Evolutionary conservation across 352 stramenopile genomes (phyloP), one percentile per base, ranked within the genome.

Genomic region (Globisporangium rhizosaccharum): DNA sequence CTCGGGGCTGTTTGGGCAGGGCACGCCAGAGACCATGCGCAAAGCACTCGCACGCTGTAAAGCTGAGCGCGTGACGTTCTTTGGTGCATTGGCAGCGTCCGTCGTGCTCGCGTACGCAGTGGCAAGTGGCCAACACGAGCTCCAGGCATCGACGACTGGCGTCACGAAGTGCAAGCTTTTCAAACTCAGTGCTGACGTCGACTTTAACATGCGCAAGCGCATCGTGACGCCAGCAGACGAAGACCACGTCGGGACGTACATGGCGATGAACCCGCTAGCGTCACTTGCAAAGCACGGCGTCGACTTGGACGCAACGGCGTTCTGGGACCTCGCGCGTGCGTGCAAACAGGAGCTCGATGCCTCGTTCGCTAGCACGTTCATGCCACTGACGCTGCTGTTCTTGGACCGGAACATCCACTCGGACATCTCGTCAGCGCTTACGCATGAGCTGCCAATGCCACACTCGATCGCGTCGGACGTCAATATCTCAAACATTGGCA

Each of bases 1-100:
- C 1, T 79, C 68, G 12, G 72, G 53, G 14, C 30, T 79, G 10
- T 83, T 87, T 30, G 68, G 68, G 3, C 50, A 73, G 14, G 74
- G 77, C 36, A 65, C 66, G 2, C n/a, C 51, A 11, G 68, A 66
- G 17, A 78, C 70, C n/a, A 70, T 80, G 62, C 30, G 39, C 20
- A 63, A 70, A 14, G 67, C 70, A 0, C 18, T 85, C 12, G 39
- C 25, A 0, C 65, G 54, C 37, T 87, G 77, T 67, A 73, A 63
- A 30, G 63, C 71, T 14, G 70, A 85, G 52, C 39, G 65, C 23
- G 71, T 71, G 15, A 70, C 72, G 5, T 64, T 85, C 23, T 68
- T 68, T 15, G 68, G 67, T 11, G 76, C 63, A 4, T 42, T 83
- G 33, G 51, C 73, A 9, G 74, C 71, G 14, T 52, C 71, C 2